Evolutionary conservation across 495 filamentous ascomycete species (phyloP).

Genomic region (Aspergillus bertholletiae): DNA sequence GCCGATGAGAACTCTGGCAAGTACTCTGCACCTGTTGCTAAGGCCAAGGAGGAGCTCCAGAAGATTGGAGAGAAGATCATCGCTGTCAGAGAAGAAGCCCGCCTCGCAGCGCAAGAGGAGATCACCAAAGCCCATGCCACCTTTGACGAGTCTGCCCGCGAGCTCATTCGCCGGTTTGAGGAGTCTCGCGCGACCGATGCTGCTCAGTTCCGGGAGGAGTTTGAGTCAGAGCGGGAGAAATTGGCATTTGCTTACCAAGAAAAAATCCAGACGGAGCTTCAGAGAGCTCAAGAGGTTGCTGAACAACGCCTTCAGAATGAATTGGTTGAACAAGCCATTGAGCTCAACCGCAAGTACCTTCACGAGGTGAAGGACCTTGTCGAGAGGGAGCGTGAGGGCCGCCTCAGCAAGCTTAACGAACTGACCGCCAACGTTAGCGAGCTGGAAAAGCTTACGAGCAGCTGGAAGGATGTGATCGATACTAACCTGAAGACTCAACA

Average conservation of each 20-base stretch:
- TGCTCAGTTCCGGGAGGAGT: conserved; percentile 78
- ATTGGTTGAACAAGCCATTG: conserved; percentile 86
- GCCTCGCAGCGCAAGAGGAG: conserved; percentile 71
- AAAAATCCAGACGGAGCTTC: conserved; percentile 71
- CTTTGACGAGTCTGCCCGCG: conserved; percentile 76
- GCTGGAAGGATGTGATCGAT: conserved; percentile 85
- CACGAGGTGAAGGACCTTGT: conserved; percentile 74
- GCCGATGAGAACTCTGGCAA: conserved; percentile 68
- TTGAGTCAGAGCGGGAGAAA: conserved; percentile 80
- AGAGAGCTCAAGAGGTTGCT: conserved; percentile 66
- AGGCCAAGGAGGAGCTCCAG: conserved; percentile 80
- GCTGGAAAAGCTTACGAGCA: conserved; percentile 77
- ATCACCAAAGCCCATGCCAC: conserved; percentile 67
- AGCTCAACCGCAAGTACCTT: conserved; percentile 79
- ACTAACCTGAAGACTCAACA: conserved; percentile 90
- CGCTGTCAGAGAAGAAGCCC: conserved; percentile 60
- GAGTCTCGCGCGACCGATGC: conserved; percentile 70
- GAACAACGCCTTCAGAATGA: conserved; percentile 79
- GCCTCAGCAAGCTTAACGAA: conserved; percentile 79
- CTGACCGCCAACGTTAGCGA: conserved; percentile 71
- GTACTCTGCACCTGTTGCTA: conserved; percentile 69
- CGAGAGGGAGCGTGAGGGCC: conserved; percentile 82
- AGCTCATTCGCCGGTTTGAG: conserved; percentile 67
- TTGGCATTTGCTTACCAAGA: conserved; percentile 71
- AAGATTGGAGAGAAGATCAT: conserved; percentile 72